Evolutionary conservation across 345 rosid genomes (phyloP).

Genomic region (Aquilaria yunnanensis): DNA sequence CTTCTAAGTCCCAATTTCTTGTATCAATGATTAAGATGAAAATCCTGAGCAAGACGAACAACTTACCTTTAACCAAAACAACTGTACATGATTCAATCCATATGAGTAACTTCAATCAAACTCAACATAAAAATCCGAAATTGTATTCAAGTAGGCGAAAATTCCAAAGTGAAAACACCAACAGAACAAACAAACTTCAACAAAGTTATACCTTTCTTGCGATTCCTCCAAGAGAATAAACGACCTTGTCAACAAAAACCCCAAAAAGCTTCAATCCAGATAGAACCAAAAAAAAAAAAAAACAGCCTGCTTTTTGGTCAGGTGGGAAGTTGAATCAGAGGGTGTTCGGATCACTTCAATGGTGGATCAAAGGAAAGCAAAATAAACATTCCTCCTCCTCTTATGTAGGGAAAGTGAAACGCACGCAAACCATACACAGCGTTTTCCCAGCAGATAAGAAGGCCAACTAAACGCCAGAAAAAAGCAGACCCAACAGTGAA

Average conservation of each 20-base stretch:
- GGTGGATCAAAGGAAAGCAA: constrained; percentile 17
- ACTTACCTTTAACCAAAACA: not conserved
- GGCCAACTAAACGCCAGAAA: not conserved
- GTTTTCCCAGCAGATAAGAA: constrained; percentile 4
- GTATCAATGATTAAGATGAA: not conserved
- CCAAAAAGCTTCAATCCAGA: not conserved
- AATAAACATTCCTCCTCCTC: constrained; percentile 12
- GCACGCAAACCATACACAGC: constrained; percentile 15
- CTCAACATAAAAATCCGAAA: not conserved
- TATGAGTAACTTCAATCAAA: not conserved
- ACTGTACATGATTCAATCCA: not conserved
- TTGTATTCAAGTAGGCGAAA: not conserved
- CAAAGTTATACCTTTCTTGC: not conserved
- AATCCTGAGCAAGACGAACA: not conserved
- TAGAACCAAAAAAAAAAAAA: not conserved
- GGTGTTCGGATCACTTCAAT: constrained; percentile 26
- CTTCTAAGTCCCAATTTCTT: not conserved
- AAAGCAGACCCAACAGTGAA: not conserved
- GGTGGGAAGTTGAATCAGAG: constrained; percentile 18
- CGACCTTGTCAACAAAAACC: not conserved
- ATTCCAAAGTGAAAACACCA: not conserved
- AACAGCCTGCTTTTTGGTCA: not conserved
- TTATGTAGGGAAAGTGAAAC: constrained; percentile 15
- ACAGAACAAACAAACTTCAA: not conserved
- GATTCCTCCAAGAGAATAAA: constrained; percentile 3